Percentiles rank a stretch among this genome's conserved stretches.
These are phyloP conservation scores for Saccharomycopsis capsularis DNA, from an alignment of 805 yeast genomes.

Conservation along the genomic window DNA sequence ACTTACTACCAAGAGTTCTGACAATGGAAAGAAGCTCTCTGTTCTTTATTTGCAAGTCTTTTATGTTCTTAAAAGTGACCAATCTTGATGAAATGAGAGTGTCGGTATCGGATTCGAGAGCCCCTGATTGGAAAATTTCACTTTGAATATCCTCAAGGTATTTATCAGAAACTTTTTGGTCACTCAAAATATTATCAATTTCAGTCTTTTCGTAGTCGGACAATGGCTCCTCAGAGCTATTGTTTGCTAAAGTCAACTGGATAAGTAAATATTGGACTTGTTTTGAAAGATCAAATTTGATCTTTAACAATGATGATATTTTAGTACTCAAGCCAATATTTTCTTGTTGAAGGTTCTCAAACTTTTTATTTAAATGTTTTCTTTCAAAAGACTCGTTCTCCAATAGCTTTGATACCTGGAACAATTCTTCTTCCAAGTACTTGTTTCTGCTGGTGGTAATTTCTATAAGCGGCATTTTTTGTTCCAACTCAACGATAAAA, in stretches of 20 bases:
- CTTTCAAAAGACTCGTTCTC: constrained; percentile 49
- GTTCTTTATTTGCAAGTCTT: constrained; percentile 68
- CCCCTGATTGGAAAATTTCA: constrained; percentile 23
- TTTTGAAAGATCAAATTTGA: constrained; percentile 66
- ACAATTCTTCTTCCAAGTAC: constrained; percentile 48
- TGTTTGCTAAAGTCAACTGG: constrained; percentile 47
- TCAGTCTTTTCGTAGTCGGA: constrained; percentile 58
- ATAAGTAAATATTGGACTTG: constrained; percentile 74
- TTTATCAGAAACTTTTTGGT: constrained; percentile 28
- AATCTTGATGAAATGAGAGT: constrained; percentile 63
- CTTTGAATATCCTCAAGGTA: constrained; percentile 21
- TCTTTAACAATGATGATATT: constrained; percentile 42
- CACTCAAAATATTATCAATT: constrained; percentile 46
- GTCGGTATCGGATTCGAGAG: constrained; percentile 59
- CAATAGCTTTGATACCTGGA: constrained; percentile 46
- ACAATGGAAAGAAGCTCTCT: constrained; percentile 62
- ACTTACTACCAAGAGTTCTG: constrained; percentile 61
- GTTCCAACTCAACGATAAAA: constrained; percentile 69
- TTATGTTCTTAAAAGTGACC: constrained; percentile 58
- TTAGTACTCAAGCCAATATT: constrained; percentile 41
- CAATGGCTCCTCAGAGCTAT: constrained; percentile 38
- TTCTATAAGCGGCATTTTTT: constrained; percentile 67
- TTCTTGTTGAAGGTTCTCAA: constrained; percentile 27
- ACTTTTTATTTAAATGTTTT: constrained; percentile 32
- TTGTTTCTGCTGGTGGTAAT: constrained; percentile 56